phyloP scores from a whole-genome alignment of 2,329 filamentous ascomycete species.

The Fusarium austroafricanum region DNA sequence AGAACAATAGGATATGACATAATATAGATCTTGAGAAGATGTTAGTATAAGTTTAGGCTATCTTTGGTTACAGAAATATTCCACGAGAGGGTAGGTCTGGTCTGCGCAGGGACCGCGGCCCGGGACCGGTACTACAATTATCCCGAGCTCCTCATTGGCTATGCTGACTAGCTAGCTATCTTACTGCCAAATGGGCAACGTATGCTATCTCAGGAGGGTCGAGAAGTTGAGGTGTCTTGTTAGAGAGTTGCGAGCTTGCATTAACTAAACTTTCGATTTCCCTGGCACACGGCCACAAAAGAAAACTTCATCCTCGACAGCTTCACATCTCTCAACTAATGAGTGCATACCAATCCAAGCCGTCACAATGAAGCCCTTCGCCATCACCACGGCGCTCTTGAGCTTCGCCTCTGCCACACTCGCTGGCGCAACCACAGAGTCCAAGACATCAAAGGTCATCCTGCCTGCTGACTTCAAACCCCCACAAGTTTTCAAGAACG shows the following conservation, averaged over 20 bases:
- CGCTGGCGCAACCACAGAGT: constrained; percentile 51
- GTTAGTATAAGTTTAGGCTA: no score
- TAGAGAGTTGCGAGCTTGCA: constrained; percentile 36
- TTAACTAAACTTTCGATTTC: constrained; percentile 20
- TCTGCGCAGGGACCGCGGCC: neutral
- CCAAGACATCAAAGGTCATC: constrained; percentile 67
- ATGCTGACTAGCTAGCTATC: no score
- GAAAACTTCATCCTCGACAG: constrained; percentile 23
- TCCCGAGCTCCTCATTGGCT: constrained; percentile 11
- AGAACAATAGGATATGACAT: no score
- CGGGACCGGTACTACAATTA: constrained; percentile 43
- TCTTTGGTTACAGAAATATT: no score
- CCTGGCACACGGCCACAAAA: constrained; percentile 10
- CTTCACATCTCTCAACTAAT: constrained; percentile 50
- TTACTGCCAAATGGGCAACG: constrained; percentile 48
- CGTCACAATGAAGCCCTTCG: constrained; percentile 56
- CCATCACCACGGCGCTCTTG: constrained; percentile 67
- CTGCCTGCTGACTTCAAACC: constrained; percentile 80
- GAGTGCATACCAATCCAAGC: constrained; percentile 45
- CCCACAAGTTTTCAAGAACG: constrained; percentile 92
- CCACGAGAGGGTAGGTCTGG: no score
- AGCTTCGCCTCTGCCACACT: constrained; percentile 66
- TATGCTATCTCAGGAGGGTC: constrained; percentile 50
- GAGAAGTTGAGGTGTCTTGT: constrained; percentile 39
- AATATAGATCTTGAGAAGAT: no score